Evolutionary conservation across 2,329 filamentous ascomycete genomes (phyloP), one percentile per base, ranked within the genome.

Genomic region (Cytospora piceae): DNA sequence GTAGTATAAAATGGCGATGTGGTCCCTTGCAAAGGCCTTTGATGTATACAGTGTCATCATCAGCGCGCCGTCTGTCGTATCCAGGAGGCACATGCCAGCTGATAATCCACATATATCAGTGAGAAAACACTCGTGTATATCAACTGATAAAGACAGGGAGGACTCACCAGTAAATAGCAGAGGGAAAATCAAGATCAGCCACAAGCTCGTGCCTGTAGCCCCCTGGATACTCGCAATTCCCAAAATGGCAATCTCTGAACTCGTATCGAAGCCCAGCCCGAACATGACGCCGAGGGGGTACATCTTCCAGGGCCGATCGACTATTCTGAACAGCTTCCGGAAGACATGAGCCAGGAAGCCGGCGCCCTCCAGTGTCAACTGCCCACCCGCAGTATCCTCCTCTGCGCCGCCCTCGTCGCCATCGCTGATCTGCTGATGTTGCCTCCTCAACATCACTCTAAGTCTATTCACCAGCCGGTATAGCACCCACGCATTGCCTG

Each of bases 11-110:
- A 97, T 94, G 0, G 94, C 93, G n/a, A 98, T 87, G 0, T 85
- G 85, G 73, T 98, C 94, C 65, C 90, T 83, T 0, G 92, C 88
- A 56, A 96, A 89, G 34, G 90, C 82, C 67, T 86, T 92, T 49
- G 90, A 91, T 0, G 94, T 93, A 77, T 99, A 98, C 1, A 98
- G 82, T 0, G 90, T 89, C 87, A 97, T 94, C 94, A 98, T 98
- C 24, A 97, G 83, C 1, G 94, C 94, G 29, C 94, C 94, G 72
- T 98, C 95, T 0, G 89, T 90, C 0, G 94, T 97, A 77, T 98
- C 95, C 7, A 98, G 82, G 27, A 98, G 83, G 76, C 94, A 97
- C 95, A 99, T 98, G 66, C 93, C 95, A 0, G 91, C 92, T 90
- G 58, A 54, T 2, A 1, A 5, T 1, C 11, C 29, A 15, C 46